Conservation (phyloP, 2,329 filamentous ascomycete species). For the Xylariaceae sp. region DNA sequence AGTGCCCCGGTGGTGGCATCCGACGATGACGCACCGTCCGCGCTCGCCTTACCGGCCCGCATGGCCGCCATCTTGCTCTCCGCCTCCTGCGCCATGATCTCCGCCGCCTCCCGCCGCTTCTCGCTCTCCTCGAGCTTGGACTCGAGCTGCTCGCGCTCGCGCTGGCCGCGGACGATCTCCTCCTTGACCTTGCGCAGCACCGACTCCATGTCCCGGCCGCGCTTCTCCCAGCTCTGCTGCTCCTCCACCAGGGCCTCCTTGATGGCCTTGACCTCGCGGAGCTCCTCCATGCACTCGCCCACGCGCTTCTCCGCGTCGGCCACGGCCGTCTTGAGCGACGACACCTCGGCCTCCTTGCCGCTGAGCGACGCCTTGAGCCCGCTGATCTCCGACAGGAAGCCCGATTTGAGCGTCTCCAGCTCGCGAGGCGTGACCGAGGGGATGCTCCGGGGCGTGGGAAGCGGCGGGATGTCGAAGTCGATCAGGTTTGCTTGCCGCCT, state of each 20-base stretch:
- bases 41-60: slow-evolving; percentile 53
- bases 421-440: slow-evolving; percentile 89
- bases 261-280: slow-evolving; percentile 68
- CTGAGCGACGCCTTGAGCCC: slow-evolving; percentile 87
- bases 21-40: slow-evolving; percentile 29
- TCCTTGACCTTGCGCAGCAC: slow-evolving; percentile 75
- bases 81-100: slow-evolving; percentile 70
- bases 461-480: slow-evolving; percentile 89
- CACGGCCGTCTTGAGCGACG: slow-evolving; percentile 79
- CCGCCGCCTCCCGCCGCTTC: slow-evolving; percentile 65
- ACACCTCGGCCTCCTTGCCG: slow-evolving; percentile 88
- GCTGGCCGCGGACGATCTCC: slow-evolving; percentile 71
- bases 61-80: slow-evolving; percentile 71
- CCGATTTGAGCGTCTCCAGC: slow-evolving; percentile 85
- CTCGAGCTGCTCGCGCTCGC: slow-evolving; percentile 74
- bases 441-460: slow-evolving; percentile 85
- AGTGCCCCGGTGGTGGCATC: neutral
- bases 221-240: slow-evolving; percentile 76
- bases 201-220: slow-evolving; percentile 78
- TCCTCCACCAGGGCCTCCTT: slow-evolving; percentile 70
- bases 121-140: slow-evolving; percentile 72
- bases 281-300: slow-evolving; percentile 74
- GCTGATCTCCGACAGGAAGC: slow-evolving; percentile 86
- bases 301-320: slow-evolving; percentile 88
- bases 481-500: slow-evolving; percentile 63